Base-by-base conservation (phyloP, 306 rosid species). In the Cicer cuneatum region DNA sequence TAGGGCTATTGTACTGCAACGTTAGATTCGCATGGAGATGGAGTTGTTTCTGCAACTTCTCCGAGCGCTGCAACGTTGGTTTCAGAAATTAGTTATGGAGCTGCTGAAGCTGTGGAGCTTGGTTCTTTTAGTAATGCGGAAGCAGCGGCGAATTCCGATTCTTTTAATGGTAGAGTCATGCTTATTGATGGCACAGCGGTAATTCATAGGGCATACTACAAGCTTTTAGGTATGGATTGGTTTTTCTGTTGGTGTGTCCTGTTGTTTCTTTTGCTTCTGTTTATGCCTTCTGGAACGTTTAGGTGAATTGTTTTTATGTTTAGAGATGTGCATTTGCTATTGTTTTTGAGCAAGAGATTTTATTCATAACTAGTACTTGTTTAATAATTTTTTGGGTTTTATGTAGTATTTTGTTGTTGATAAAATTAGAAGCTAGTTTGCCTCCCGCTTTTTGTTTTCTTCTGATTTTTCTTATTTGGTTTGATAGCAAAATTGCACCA, bases 401-500 rank as follows among this genome's bases (percentile, higher is more conserved):
- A 58, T 68, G 58, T 33, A 45, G 52, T 63, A 14, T 48, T 69
- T 70, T 69, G 66, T 15, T 57, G 9, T 18, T 62, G 51, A 15
- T 75, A n/a, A 10, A 58, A 43, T 47, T 71, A 40, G 13, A 72
- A 72, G 71, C 8, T 42, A 16, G 45, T 45, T 72, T 68, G 41
- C 13, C 18, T 65, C 65, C 21, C 39, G 45, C 51, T 74, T 4
- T 29, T 59, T 1, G 19, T 10, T 7, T 15, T 33, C 35, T 29
- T 29, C 35, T 41, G 7, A 5, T 53, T 1, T 69, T 52, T 24
- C n/a, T 45, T 21, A 5, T 16, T 66, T 14, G 67, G 79, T 58
- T 80, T 78, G 69, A 78, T 83, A 93, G 98, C 98, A 41, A 93
- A 90, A 78, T 75, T 94, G 86, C 97, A 94, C 87, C 98, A 91